phyloP scores from a whole-genome alignment of 176 grass and related monocot genomes.

The Oryza coarctata region DNA sequence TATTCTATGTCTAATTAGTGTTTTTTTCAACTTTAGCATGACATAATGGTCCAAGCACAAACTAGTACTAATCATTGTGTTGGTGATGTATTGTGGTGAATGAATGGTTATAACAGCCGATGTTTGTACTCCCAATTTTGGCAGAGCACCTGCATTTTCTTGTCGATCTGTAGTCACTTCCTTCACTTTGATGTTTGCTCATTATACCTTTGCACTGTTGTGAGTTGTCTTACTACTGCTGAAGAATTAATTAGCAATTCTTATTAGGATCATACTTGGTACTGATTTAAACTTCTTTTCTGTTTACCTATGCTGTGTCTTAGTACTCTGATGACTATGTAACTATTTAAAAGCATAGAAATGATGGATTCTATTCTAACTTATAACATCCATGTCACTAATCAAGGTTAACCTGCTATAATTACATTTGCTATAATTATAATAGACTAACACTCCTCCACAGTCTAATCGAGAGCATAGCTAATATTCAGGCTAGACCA shows the following conservation, averaged over 20 bases:
- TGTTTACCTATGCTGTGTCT: neutral
- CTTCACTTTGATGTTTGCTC: neutral
- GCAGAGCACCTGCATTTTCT: neutral
- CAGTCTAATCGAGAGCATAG: no score
- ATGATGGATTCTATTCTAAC: no score
- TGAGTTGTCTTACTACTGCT: neutral
- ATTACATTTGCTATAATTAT: no score
- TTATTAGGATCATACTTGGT: slow-evolving; percentile 79
- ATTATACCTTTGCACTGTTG: neutral
- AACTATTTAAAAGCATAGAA: no score
- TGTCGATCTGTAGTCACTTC: neutral
- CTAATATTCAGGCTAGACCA: no score
- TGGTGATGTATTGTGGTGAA: neutral
- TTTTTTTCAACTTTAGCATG: no score
- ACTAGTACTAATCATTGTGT: neutral
- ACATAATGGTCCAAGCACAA: neutral
- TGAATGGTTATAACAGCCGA: neutral
- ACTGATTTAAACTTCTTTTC: slow-evolving; percentile 38
- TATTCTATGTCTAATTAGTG: no score
- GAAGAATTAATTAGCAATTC: neutral
- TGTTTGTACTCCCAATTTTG: neutral
- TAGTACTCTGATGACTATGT: neutral
- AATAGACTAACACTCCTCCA: no score
- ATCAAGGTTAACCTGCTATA: no score
- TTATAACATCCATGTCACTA: no score